Evolutionary conservation across 1,139 yeast genomes (phyloP).

Genomic region (Saccharomyces hybrid): DNA sequence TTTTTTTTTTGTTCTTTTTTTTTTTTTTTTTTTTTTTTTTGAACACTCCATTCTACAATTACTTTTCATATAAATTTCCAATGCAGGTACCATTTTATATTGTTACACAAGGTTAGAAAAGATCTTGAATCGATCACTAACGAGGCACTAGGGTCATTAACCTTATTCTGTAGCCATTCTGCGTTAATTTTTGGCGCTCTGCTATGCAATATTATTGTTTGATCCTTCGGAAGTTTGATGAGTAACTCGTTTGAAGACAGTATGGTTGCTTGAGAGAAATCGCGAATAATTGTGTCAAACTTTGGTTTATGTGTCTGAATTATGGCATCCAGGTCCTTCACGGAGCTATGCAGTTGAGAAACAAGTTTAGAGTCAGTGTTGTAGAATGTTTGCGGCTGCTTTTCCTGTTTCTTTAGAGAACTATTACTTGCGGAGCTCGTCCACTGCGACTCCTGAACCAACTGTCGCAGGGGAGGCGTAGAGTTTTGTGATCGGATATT

Average conservation of each 20-base stretch:
- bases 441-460: neutral
- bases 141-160: neutral
- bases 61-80: constrained; percentile 8
- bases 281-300: neutral
- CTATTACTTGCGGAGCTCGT: neutral
- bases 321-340: neutral
- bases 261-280: neutral
- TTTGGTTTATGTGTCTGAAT: neutral
- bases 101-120: neutral
- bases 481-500: neutral
- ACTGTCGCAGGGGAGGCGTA: neutral
- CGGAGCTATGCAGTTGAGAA: neutral
- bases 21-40: neutral
- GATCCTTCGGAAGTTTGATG: neutral
- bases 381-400: neutral
- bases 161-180: neutral
- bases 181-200: neutral
- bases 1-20: too few relatives aligned
- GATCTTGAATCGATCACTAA: neutral
- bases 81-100: constrained; percentile 10
- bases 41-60: neutral
- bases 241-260: neutral
- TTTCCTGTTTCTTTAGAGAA: neutral
- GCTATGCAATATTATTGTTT: neutral
- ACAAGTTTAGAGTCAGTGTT: neutral